These are phyloP conservation scores for Oleoguttula mirabilis DNA, from an alignment of 495 filamentous ascomycete species.

Conservation along the genomic window DNA sequence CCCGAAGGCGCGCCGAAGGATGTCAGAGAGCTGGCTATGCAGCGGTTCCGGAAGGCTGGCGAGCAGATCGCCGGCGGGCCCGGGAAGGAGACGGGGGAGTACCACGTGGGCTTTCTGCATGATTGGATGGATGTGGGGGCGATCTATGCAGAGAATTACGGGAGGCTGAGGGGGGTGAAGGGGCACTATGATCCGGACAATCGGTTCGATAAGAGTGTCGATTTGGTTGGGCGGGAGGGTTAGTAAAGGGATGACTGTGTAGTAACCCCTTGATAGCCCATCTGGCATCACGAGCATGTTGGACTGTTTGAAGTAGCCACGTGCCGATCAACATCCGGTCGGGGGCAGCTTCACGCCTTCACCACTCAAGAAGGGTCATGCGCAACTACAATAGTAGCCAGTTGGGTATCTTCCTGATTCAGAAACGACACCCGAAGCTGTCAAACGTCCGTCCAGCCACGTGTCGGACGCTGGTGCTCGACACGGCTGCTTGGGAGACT, in stretches of 20 bases:
- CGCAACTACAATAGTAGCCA: too few species aligned
- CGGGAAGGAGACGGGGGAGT: constrained; percentile 3
- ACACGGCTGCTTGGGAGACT: too few species aligned
- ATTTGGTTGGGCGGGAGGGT: constrained; percentile 8
- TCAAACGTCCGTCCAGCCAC: too few species aligned
- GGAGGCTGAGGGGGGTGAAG: constrained; percentile 22
- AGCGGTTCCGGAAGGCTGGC: constrained; percentile 14
- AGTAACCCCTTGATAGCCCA: too few species aligned
- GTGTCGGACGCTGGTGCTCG: too few species aligned
- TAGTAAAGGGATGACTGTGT: constrained; percentile 1
- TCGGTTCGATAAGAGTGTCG: constrained; percentile 9
- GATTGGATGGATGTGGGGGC: constrained; percentile 11
- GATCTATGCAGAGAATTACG: constrained; percentile 26
- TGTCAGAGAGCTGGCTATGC: constrained; percentile 14
- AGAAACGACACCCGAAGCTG: too few species aligned
- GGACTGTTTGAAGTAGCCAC: too few species aligned
- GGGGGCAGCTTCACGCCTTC: too few species aligned
- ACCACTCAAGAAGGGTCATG: too few species aligned
- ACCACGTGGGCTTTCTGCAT: constrained; percentile 13
- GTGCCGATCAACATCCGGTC: too few species aligned
- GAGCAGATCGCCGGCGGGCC: constrained; percentile 10
- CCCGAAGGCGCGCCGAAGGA: constrained; percentile 8
- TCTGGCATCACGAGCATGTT: too few species aligned
- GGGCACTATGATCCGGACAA: constrained; percentile 21
- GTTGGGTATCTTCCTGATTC: too few species aligned